A percentile compares a stretch with the other conserved stretches of the same genome.
phyloP scores from a whole-genome alignment of 2,329 filamentous ascomycete genomes.

The Apiospora pterosperma region DNA sequence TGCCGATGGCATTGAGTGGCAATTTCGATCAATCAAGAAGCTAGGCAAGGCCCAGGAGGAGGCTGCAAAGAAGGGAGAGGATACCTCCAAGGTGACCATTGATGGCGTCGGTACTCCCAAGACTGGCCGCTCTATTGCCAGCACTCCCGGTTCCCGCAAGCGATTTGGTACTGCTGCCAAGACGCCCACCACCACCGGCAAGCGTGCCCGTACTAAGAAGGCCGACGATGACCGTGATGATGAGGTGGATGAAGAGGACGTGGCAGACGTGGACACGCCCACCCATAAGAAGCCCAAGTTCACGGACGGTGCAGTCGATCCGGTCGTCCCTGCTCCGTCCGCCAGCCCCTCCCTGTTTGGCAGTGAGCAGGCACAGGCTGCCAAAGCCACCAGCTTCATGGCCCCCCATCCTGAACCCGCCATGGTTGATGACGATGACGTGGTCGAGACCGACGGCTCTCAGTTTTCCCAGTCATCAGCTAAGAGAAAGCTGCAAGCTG shows the following conservation, averaged over 20 bases:
- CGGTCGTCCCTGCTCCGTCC: neutral
- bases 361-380: neutral
- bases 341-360: neutral
- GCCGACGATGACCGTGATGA: constrained; percentile 16
- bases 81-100: constrained; percentile 32
- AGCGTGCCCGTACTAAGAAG: constrained; percentile 8
- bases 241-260: constrained; percentile 23
- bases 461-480: constrained; percentile 5
- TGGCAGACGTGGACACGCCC: constrained; percentile 24
- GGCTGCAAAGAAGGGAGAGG: constrained; percentile 40
- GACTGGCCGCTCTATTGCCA: neutral
- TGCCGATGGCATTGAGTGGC: constrained; percentile 54
- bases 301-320: neutral
- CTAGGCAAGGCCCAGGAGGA: constrained; percentile 46
- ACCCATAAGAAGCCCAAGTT: constrained; percentile 8
- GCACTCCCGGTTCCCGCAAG: constrained; percentile 2
- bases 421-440: constrained; percentile 5
- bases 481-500: neutral
- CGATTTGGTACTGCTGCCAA: constrained; percentile 8
- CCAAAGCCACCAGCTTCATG: neutral
- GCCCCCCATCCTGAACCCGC: neutral
- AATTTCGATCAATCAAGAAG: constrained; percentile 54
- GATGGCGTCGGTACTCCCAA: neutral
- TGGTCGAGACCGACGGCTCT: constrained; percentile 6
- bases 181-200: constrained; percentile 12